Percentiles rank a stretch among this genome's conserved stretches.
Conservation (phyloP, 257 asterid genomes). For the Henckelia pumila region DNA sequence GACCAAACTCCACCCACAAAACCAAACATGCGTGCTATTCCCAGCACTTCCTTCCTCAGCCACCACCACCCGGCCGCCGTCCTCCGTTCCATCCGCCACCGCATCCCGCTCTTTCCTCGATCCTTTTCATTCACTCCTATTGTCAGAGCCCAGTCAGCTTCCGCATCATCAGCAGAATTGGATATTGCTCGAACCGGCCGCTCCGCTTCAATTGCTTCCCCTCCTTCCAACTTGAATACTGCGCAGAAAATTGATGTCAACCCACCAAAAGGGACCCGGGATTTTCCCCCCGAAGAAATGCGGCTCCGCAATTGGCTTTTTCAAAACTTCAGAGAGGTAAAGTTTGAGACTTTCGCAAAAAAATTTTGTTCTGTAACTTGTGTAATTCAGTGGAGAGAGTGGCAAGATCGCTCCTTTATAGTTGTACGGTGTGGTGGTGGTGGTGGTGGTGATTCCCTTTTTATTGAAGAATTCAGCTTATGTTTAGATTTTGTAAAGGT, state of each 20-base stretch:
- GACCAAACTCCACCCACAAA: not conserved
- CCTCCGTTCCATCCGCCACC: slow-evolving; percentile 24
- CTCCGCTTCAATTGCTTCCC: slow-evolving; percentile 58
- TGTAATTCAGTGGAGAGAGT: not conserved
- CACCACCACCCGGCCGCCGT: slow-evolving; percentile 41
- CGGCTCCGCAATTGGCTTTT: slow-evolving; percentile 94
- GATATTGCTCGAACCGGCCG: slow-evolving; percentile 56
- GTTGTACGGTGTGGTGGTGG: not conserved
- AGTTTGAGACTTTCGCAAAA: not conserved
- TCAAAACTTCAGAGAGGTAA: slow-evolving; percentile 78
- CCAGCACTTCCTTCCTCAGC: slow-evolving; percentile 52
- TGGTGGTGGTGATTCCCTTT: not conserved
- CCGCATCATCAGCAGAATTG: slow-evolving; percentile 36
- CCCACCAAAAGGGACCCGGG: slow-evolving; percentile 97
- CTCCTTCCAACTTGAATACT: slow-evolving; percentile 43
- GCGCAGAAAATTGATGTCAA: slow-evolving; percentile 75
- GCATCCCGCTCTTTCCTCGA: slow-evolving; percentile 26
- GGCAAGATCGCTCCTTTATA: not conserved
- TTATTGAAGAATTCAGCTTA: not conserved
- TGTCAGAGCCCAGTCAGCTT: slow-evolving; percentile 33
- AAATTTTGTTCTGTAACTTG: not conserved
- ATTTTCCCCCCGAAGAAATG: slow-evolving; percentile 97
- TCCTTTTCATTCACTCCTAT: slow-evolving; percentile 16
- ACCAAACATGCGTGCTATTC: slow-evolving; percentile 47
- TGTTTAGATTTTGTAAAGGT: not conserved